Conservation (phyloP, 192 early-diverging fungal genomes). For the Entomortierella parvispora region DNA sequence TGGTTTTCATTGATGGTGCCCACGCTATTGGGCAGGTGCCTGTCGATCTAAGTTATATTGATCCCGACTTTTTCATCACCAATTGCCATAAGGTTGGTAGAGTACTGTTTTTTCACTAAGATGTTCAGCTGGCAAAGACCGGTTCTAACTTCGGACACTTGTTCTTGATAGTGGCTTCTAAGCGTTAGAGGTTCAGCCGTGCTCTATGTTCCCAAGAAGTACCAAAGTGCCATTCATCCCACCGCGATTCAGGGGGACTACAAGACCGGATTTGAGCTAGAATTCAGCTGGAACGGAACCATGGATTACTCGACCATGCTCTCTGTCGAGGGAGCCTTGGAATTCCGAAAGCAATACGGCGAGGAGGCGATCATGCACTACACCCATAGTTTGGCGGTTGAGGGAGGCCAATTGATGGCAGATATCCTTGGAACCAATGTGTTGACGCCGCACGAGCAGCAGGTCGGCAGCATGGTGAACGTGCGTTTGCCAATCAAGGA, state of each 20-base stretch:
- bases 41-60: constrained; percentile 59
- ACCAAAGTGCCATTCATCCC: constrained; percentile 60
- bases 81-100: constrained; percentile 67
- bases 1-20: constrained; percentile 71
- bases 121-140: not conserved
- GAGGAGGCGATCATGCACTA: constrained; percentile 67
- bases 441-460: constrained; percentile 59
- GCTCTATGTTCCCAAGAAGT: constrained; percentile 58
- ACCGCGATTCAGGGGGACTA: constrained; percentile 56
- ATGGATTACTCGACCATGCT: constrained; percentile 54
- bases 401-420: constrained; percentile 64
- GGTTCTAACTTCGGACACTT: not conserved
- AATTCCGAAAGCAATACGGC: constrained; percentile 61
- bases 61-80: constrained; percentile 74
- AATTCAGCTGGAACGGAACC: constrained; percentile 63
- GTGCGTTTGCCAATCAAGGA: constrained; percentile 60
- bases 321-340: constrained; percentile 54
- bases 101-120: not conserved
- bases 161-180: constrained; percentile 60
- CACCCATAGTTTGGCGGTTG: constrained; percentile 60
- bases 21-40: constrained; percentile 78
- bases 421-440: constrained; percentile 67
- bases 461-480: constrained; percentile 68
- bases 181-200: constrained; percentile 63
- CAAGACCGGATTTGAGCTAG: constrained; percentile 51